These are phyloP conservation scores for Cubamyces sp. DNA, from an alignment of 768 basidiomycete genomes.

Conservation along the genomic window DNA sequence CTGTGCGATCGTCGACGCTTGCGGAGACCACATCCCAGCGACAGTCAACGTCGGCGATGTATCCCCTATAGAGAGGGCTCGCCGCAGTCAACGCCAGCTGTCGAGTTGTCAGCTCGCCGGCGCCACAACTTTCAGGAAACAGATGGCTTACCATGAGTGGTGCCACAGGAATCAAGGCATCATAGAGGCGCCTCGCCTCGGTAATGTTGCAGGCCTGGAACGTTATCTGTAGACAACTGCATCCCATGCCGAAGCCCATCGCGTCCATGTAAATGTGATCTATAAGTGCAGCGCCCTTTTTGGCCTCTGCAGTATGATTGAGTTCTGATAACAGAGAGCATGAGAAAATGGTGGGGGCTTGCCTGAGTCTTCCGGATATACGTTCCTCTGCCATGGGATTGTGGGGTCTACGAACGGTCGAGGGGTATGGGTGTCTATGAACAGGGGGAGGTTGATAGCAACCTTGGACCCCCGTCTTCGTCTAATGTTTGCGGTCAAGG, in stretches of 20 bases:
- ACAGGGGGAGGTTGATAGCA: slow-evolving; percentile 92
- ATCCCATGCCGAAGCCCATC: slow-evolving; percentile 99
- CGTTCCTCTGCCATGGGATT: slow-evolving; percentile 84
- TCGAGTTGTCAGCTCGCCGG: background rate
- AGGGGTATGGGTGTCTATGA: slow-evolving; percentile 85
- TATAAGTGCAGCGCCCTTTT: slow-evolving; percentile 81
- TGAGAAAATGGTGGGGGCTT: slow-evolving; percentile 27
- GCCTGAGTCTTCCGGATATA: slow-evolving; percentile 88
- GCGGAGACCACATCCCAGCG: slow-evolving; percentile 99
- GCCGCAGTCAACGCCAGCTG: slow-evolving; percentile 94
- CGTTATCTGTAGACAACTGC: slow-evolving; percentile 95
- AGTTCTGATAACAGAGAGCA: slow-evolving; percentile 20
- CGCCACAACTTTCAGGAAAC: background rate
- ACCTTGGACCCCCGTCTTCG: slow-evolving; percentile 90
- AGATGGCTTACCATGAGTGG: slow-evolving; percentile 83
- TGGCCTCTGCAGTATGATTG: slow-evolving; percentile 63
- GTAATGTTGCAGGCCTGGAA: slow-evolving; percentile 95
- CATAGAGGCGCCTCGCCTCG: slow-evolving; percentile 92
- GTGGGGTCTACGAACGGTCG: slow-evolving; percentile 90
- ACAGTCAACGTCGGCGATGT: slow-evolving; percentile 95
- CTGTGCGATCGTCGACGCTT: slow-evolving; percentile 96
- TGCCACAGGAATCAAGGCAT: slow-evolving; percentile 92
- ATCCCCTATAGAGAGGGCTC: slow-evolving; percentile 93
- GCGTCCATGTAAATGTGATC: slow-evolving; percentile 98
- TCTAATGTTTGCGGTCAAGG: slow-evolving; percentile 96